These are phyloP conservation scores for Blastomyces percursus DNA, from an alignment of 2,329 filamentous ascomycete genomes.

Conservation along the genomic window DNA sequence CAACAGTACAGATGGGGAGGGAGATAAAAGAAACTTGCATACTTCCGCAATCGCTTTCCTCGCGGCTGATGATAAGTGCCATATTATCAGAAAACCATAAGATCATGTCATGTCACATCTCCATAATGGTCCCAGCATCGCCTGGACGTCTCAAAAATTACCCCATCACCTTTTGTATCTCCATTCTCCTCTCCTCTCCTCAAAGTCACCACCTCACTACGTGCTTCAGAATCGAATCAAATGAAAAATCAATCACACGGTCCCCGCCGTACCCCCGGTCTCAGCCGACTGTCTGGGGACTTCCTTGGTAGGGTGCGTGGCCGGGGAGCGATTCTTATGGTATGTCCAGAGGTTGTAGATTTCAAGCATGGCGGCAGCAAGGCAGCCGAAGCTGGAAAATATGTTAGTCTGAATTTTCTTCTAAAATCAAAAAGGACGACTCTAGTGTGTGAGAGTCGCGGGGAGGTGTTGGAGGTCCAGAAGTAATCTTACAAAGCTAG, in stretches of 20 bases:
- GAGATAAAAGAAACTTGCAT: too few species aligned
- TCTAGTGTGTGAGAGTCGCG: too few species aligned
- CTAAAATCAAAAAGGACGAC: too few species aligned
- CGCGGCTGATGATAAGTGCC: too few species aligned
- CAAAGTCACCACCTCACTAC: neutral
- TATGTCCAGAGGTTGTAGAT: slow-evolving; percentile 27
- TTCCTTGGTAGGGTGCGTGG: slow-evolving; percentile 9
- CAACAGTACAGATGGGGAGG: too few species aligned
- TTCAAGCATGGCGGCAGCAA: slow-evolving; percentile 31
- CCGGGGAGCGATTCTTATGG: slow-evolving; percentile 15
- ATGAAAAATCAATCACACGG: neutral
- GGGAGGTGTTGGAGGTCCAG: too few species aligned
- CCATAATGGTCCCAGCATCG: too few species aligned
- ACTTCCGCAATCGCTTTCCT: too few species aligned
- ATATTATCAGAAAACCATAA: too few species aligned
- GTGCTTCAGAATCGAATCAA: neutral
- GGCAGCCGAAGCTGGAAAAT: slow-evolving; percentile 31
- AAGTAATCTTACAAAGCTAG: slow-evolving; percentile 32
- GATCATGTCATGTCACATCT: too few species aligned
- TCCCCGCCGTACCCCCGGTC: slow-evolving; percentile 5
- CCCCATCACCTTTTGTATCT: neutral
- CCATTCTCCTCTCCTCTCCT: neutral
- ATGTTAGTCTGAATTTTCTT: neutral
- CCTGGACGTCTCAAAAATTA: too few species aligned
- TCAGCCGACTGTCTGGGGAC: slow-evolving; percentile 10